These are phyloP conservation scores for Epipyxis sp. DNA, from an alignment of 108 stramenopile genomes.

Conservation along the genomic window DNA sequence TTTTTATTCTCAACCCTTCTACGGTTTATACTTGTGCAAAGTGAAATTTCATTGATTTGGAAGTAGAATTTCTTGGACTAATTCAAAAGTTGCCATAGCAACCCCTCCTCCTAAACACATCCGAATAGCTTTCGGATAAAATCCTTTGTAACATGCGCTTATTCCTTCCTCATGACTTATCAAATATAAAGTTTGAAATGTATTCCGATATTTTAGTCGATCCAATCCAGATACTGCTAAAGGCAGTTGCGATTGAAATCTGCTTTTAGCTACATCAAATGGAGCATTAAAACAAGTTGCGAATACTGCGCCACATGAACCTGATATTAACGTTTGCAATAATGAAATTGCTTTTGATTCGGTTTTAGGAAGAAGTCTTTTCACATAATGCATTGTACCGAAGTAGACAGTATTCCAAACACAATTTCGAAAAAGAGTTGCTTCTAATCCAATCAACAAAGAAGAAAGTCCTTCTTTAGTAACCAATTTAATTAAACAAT, in stretches of 20 bases:
- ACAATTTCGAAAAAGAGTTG: slow-evolving; percentile 46
- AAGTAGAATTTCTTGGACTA: too few relatives aligned
- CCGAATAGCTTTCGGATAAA: slow-evolving; percentile 37
- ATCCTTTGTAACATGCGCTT: slow-evolving; percentile 43
- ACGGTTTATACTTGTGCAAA: too few relatives aligned
- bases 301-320: slow-evolving; percentile 44
- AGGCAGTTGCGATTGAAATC: slow-evolving; percentile 51
- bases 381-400: slow-evolving; percentile 38
- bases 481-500: slow-evolving; percentile 38
- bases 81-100: slow-evolving; percentile 15
- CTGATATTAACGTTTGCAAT: slow-evolving; percentile 43
- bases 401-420: slow-evolving; percentile 56
- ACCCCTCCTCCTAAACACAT: slow-evolving; percentile 18
- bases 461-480: slow-evolving; percentile 42
- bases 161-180: slow-evolving; percentile 48
- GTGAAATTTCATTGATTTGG: too few relatives aligned
- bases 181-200: slow-evolving; percentile 45
- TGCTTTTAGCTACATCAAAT: slow-evolving; percentile 54
- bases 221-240: not conserved
- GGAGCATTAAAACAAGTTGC: slow-evolving; percentile 52
- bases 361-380: not conserved
- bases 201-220: slow-evolving; percentile 39
- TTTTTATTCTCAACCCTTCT: too few relatives aligned
- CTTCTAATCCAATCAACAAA: slow-evolving; percentile 52
- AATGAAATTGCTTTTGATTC: slow-evolving; percentile 30